Evolutionary conservation across 176 grass and related monocot genomes (phyloP).

Genomic region (Triticum timopheevii): DNA sequence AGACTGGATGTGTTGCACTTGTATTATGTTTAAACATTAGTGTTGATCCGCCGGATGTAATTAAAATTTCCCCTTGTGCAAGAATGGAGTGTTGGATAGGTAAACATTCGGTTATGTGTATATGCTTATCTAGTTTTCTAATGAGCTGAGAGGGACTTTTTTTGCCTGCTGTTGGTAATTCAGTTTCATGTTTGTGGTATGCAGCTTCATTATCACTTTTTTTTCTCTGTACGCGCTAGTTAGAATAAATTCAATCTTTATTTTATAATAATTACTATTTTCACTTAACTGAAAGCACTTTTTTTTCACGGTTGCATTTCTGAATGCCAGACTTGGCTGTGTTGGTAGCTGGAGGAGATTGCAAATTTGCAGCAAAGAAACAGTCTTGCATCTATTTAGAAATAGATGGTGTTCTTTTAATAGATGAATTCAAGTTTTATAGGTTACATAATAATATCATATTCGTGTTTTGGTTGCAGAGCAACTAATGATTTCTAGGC

Average conservation of each 20-base stretch:
- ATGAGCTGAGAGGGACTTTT: background rate
- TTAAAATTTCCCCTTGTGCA: constrained; percentile 98
- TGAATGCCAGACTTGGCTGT: background rate
- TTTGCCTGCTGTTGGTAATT: constrained; percentile 11
- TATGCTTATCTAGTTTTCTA: constrained; percentile 15
- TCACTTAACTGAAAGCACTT: background rate
- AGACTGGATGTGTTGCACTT: constrained; percentile 95
- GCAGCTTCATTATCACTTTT: background rate
- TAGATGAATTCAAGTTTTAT: background rate
- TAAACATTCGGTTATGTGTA: constrained; percentile 38
- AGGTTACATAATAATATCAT: background rate
- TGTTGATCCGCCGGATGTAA: constrained; percentile 96
- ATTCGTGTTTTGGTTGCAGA: background rate
- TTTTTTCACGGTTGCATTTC: background rate
- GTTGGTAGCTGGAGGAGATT: background rate
- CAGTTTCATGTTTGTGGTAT: constrained; percentile 18
- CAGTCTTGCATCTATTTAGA: background rate
- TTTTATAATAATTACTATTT: background rate
- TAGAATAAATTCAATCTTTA: background rate
- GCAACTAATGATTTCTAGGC: background rate
- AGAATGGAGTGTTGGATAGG: constrained; percentile 99
- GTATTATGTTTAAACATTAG: constrained; percentile 98
- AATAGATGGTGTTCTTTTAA: background rate
- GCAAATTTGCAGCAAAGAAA: constrained; percentile 5
- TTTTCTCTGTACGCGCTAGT: background rate